Evolutionary conservation across 495 filamentous ascomycete genomes (phyloP).

Genomic region (Talaromyces ruber): DNA sequence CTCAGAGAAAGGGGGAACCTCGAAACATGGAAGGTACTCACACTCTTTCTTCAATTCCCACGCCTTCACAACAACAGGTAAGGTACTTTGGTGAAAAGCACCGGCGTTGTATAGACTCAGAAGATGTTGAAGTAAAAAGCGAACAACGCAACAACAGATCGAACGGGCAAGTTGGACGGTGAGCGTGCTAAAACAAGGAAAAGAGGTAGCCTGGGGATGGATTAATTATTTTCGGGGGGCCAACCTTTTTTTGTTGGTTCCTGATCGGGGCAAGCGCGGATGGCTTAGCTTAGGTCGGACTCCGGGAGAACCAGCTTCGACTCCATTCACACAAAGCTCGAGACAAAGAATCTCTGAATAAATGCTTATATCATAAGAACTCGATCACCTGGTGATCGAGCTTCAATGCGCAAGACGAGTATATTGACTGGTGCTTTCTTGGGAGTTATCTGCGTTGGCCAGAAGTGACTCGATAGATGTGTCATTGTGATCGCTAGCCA

Average conservation of each 20-base stretch:
- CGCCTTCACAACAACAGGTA: neutral
- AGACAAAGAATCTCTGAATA: neutral
- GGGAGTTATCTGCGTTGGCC: neutral
- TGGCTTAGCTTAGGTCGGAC: neutral
- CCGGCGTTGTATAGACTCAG: neutral
- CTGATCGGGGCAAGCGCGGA: neutral
- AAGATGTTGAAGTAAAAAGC: neutral
- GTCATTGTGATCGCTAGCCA: neutral
- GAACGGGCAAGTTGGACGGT: neutral
- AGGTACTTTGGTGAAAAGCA: conserved; percentile 2
- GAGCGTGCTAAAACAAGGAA: neutral
- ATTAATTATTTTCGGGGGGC: neutral
- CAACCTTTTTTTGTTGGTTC: neutral
- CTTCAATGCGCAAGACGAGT: neutral
- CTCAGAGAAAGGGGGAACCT: neutral
- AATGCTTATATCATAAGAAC: neutral
- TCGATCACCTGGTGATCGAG: neutral
- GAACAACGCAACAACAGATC: neutral
- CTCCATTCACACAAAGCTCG: neutral
- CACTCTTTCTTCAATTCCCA: neutral
- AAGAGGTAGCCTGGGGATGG: neutral
- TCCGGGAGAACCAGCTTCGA: neutral
- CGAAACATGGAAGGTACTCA: neutral
- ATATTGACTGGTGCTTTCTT: neutral
- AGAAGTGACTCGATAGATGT: neutral